phyloP scores from a whole-genome alignment of 495 filamentous ascomycete genomes.

The Friedmanniomyces simplex region DNA sequence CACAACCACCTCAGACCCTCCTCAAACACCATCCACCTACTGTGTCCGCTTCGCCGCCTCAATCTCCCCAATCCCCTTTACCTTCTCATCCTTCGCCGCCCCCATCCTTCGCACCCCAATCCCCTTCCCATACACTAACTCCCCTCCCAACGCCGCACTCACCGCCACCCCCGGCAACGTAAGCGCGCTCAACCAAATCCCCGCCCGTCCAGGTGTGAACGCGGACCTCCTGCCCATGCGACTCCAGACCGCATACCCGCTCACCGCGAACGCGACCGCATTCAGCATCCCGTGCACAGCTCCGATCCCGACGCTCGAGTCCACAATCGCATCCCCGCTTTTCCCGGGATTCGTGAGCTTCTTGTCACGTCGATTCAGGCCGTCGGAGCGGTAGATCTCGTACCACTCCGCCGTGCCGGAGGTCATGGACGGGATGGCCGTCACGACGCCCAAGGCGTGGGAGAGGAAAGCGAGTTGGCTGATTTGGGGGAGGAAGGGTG shows the following conservation, averaged over 20 bases:
- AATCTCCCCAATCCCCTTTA: slow-evolving; percentile 8
- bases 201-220: neutral
- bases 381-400: slow-evolving; percentile 2
- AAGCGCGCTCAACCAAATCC: neutral
- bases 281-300: slow-evolving; percentile 1
- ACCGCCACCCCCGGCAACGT: neutral
- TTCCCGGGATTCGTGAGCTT: slow-evolving; percentile 14
- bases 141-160: slow-evolving; percentile 19
- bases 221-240: neutral
- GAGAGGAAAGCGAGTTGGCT: neutral
- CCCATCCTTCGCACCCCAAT: slow-evolving; percentile 19
- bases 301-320: neutral
- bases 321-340: slow-evolving; percentile 11
- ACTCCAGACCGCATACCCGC: neutral
- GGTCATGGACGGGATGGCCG: neutral
- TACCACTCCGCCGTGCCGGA: slow-evolving; percentile 1
- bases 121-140: slow-evolving; percentile 21
- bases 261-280: neutral
- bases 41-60: neutral
- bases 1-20: too few relatives aligned
- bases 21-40: neutral
- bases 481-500: neutral
- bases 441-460: neutral
- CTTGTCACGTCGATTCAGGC: slow-evolving; percentile 1
- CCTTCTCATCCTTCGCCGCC: slow-evolving; percentile 8